Evolutionary conservation across 345 rosid species (phyloP), one percentile per base, ranked within the genome.

Genomic region (Turnera subulata): DNA sequence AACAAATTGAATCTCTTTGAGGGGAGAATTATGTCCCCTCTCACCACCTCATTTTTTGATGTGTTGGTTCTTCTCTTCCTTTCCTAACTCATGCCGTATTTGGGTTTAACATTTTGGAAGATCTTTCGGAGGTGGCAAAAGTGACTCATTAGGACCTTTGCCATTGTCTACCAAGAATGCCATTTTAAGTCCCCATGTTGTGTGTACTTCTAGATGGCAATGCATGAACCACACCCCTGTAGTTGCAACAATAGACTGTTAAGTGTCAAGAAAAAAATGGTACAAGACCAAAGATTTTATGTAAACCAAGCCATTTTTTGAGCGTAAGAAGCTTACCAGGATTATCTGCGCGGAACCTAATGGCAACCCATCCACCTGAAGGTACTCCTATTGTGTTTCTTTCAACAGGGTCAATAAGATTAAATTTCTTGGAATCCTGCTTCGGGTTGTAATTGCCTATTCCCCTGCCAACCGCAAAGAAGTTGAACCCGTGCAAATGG

Each of bases 141-240:
- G 75, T 25, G 97, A 90, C 66, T 90, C 61, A 20, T 81, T 85
- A 5, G 86, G 91, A 32, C 92, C 94, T 77, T 84, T 93, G 24
- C 97, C 99, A 46, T 90, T 90, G 44, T 85, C 95, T 70, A 90
- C 99, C 75, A 87, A 67, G 65, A 93, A 93, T 6, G 99, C 97
- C 99, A 93, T 93, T 78, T 87, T 93, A 13, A 93, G 75, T 55
- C 99, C 99, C 99, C 99, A 93, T 46, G 97, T 84, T 20, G 99
- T 93, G 76, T 93, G 99, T 53, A 89, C 80, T 75, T 92, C 98
- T 74, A 92, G 69, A 80, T 91, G 98, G 56, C 98, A 91, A 67
- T 91, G 98, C 93, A 92, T 65, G 72, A 93, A 89, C 99, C 97
- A 93, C 22, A 93, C 92, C 15, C 99, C 97, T 93, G 65, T 57